Conservation (phyloP, 768 basidiomycete genomes). For the Termitomyces sp. region DNA sequence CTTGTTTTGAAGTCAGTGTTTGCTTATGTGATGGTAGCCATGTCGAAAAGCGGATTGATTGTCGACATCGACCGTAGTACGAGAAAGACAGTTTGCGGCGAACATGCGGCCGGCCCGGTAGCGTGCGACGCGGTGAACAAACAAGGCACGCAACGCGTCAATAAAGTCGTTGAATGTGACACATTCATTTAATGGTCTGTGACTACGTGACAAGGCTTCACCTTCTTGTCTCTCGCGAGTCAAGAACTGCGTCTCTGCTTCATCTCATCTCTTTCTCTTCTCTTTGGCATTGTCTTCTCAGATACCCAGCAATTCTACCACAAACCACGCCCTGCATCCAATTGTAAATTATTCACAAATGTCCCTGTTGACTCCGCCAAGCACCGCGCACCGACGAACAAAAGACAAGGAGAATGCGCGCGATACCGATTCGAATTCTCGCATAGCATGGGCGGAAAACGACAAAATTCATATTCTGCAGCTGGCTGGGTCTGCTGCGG, state of each 20-base stretch:
- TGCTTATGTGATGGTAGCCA: no score
- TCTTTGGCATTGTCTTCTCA: conserved; percentile 13
- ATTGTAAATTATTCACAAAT: conserved; percentile 29
- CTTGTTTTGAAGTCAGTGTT: no score
- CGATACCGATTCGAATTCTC: conserved; percentile 28
- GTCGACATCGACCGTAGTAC: no score
- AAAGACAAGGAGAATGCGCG: conserved; percentile 52
- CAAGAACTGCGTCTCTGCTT: conserved; percentile 4
- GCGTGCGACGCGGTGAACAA: conserved; percentile 14
- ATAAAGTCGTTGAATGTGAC: conserved; percentile 39
- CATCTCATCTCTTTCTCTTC: conserved; percentile 16
- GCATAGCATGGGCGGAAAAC: conserved; percentile 52
- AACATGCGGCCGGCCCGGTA: neutral
- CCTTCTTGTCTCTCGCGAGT: conserved; percentile 17
- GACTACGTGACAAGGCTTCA: conserved; percentile 17
- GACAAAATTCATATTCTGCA: conserved; percentile 45
- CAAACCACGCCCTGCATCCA: neutral
- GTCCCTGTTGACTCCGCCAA: conserved; percentile 61
- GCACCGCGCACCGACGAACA: conserved; percentile 45
- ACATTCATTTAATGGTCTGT: conserved; percentile 23
- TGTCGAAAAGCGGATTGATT: no score
- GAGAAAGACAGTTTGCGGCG: no score
- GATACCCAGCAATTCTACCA: conserved; percentile 11
- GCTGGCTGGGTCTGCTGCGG: conserved; percentile 24
- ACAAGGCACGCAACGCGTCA: conserved; percentile 33